Evolutionary conservation across 305 asterid species (phyloP).

Genomic region (Lippia alba): DNA sequence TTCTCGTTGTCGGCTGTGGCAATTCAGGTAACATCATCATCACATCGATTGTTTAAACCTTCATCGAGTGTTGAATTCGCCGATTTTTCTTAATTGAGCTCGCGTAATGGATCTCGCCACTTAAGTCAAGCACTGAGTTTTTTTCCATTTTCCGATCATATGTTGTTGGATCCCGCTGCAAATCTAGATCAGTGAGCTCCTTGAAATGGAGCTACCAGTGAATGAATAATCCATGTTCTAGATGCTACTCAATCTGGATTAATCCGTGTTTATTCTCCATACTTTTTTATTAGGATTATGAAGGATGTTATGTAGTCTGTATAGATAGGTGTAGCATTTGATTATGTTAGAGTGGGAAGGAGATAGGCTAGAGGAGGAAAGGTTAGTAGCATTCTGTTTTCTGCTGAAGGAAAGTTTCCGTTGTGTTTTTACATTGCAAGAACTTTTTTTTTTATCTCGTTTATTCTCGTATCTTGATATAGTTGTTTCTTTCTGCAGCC

Average conservation of each 20-base stretch:
- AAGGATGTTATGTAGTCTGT: background rate
- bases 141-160: background rate
- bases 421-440: background rate
- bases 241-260: background rate
- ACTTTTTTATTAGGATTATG: background rate
- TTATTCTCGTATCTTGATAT: slow-evolving; percentile 5
- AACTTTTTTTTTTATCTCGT: background rate
- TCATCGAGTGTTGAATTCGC: background rate
- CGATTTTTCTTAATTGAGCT: slow-evolving; percentile 19
- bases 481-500: slow-evolving; percentile 47
- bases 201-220: background rate
- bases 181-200: background rate
- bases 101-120: slow-evolving; percentile 4
- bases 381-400: background rate
- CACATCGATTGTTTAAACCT: background rate
- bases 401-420: background rate
- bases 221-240: background rate
- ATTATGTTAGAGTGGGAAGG: background rate
- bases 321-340: background rate
- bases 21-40: slow-evolving; percentile 57
- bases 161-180: background rate
- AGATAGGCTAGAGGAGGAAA: background rate
- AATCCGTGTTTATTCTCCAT: background rate
- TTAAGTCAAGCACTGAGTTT: background rate
- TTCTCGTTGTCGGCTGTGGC: slow-evolving; percentile 77